Base-by-base conservation (phyloP, 2,329 filamentous ascomycete genomes). In the Claviceps africana region DNA sequence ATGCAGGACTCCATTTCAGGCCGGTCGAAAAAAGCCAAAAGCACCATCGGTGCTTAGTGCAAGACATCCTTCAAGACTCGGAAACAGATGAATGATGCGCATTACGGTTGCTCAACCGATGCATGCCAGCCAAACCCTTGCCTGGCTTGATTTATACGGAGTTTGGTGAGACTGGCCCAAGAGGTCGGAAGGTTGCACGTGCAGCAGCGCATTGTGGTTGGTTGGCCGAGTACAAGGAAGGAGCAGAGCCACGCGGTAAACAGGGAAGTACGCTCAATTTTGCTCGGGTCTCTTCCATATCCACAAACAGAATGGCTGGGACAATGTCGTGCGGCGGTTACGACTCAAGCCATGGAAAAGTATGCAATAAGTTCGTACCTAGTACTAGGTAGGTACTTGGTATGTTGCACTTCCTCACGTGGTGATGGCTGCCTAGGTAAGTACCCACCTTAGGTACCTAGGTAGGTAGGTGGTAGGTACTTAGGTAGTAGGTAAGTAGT, bases 131-230 rank as follows among this genome's bases (percentile, higher is more conserved):
- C 28, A 37, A 22, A 47, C 25, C 45, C 30, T 33, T 46, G 46
- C 47, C 49, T 49, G 47, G 17, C 43, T 39, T 53, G 42, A 48
- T 39, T 33, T 28, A 40, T 50, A 35, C 46, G 47, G 30, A 19
- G 22, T 17, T 31, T 50, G 31, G 51, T 53, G 43, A 39, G 30
- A 51, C 49, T 30, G 21, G n/a, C 33, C 47, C 48, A 15, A 19
- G 30, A n/a, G 19, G 28, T 44, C 30, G 48, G 37, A 44, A 22
- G 30, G 19, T 43, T 22, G 30, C n/a, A 47, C 45, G 30, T 47
- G 37, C 13, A 28, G n/a, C 39, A 50, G n/a, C 28, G 30, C 28
- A 33, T 50, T 15, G 19, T 44, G 39, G 28, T 50, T 22, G 21
- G 33, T 31, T 25, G 25, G 25, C 25, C 25, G 25, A 25, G 25